These are phyloP conservation scores for Paecilomyces fulvus DNA, from an alignment of 2,329 filamentous ascomycete genomes.

Conservation along the genomic window DNA sequence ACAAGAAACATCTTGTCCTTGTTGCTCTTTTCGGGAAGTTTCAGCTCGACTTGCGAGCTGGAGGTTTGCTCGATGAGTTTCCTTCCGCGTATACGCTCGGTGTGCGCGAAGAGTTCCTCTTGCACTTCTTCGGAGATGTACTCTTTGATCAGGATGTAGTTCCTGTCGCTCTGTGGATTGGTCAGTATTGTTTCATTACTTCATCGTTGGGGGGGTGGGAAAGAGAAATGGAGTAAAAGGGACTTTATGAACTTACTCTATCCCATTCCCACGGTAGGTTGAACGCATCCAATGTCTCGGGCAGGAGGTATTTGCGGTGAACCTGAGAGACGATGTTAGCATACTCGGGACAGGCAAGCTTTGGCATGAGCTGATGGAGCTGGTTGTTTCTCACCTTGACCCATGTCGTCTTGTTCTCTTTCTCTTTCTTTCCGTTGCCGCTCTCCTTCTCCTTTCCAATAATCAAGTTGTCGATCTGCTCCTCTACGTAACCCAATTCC, in stretches of 20 bases:
- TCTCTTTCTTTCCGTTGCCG: slow-evolving; percentile 17
- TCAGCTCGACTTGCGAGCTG: slow-evolving; percentile 30
- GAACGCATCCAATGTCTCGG: slow-evolving; percentile 40
- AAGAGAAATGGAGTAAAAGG: slow-evolving; percentile 2
- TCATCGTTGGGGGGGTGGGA: slow-evolving; percentile 15
- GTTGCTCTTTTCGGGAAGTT: slow-evolving; percentile 30
- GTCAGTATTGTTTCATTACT: not conserved
- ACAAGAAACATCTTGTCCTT: slow-evolving; percentile 40
- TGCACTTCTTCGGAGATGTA: slow-evolving; percentile 66
- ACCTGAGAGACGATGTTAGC: slow-evolving; percentile 22
- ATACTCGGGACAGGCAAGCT: not conserved
- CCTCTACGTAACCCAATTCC: slow-evolving; percentile 33
- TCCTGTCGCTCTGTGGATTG: slow-evolving; percentile 45
- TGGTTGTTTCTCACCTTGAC: slow-evolving; percentile 30
- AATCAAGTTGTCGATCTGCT: slow-evolving; percentile 35
- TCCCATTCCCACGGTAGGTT: slow-evolving; percentile 40
- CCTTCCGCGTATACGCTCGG: slow-evolving; percentile 53
- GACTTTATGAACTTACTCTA: slow-evolving; percentile 25
- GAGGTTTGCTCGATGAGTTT: slow-evolving; percentile 28
- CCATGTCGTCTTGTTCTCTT: slow-evolving; percentile 26
- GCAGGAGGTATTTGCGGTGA: slow-evolving; percentile 37
- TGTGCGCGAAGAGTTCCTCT: slow-evolving; percentile 64
- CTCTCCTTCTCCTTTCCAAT: slow-evolving; percentile 31
- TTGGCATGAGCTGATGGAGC: not conserved
- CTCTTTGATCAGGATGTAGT: slow-evolving; percentile 64